Evolutionary conservation across 306 rosid species (phyloP).

Genomic region (Dicorynia guianensis): DNA sequence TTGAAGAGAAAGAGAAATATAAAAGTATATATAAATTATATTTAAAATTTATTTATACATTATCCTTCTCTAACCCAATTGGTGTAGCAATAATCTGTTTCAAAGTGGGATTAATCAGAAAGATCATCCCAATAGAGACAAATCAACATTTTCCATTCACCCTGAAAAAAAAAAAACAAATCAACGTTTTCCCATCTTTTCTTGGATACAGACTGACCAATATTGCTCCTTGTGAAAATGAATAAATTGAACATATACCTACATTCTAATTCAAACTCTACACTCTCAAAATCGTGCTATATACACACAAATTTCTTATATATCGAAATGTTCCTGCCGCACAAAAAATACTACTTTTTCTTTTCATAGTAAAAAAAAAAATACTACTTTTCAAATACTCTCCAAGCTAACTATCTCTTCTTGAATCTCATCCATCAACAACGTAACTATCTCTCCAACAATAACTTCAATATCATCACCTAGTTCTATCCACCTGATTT

Average conservation of each 20-base stretch:
- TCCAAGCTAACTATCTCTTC: constrained; percentile 60
- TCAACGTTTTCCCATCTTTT: neutral
- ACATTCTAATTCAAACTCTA: constrained; percentile 36
- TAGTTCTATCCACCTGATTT: constrained; percentile 64
- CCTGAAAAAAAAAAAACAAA: too few relatives aligned
- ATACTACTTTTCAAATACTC: constrained; percentile 41
- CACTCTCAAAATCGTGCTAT: constrained; percentile 45
- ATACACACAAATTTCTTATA: constrained; percentile 33
- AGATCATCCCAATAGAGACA: constrained; percentile 16
- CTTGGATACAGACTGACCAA: constrained; percentile 28
- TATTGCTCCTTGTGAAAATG: constrained; percentile 34
- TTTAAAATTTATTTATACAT: too few relatives aligned
- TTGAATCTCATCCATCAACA: constrained; percentile 68
- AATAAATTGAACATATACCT: constrained; percentile 46
- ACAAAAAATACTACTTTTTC: constrained; percentile 37
- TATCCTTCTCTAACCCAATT: too few relatives aligned
- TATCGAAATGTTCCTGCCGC: constrained; percentile 33
- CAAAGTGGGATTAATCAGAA: neutral
- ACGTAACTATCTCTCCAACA: constrained; percentile 67
- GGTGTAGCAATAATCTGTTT: neutral
- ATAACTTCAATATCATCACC: constrained; percentile 64
- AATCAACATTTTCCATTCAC: constrained; percentile 8
- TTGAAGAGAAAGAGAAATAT: too few relatives aligned
- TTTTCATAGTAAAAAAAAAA: too few relatives aligned
- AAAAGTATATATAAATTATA: too few relatives aligned